Evolutionary conservation across 441 rosid genomes (phyloP).

Genomic region (Gossypium davidsonii): DNA sequence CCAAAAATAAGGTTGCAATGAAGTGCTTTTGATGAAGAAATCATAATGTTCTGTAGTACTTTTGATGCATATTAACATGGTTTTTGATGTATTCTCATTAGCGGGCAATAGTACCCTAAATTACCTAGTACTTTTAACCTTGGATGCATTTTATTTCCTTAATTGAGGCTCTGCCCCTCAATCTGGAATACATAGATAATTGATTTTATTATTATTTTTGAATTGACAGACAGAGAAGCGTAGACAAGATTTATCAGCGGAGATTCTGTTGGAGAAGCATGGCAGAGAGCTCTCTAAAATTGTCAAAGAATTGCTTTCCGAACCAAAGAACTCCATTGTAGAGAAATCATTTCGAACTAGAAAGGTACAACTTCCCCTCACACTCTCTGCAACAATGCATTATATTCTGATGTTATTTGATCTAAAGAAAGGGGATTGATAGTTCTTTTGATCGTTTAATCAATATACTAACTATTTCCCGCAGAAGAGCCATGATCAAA

Average conservation of each 20-base stretch:
- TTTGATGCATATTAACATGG: background rate
- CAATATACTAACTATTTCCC: constrained; percentile 4
- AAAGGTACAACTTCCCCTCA: constrained; percentile 39
- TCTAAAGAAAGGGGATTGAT: background rate
- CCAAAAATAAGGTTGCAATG: background rate
- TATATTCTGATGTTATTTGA: background rate
- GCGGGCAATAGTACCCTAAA: background rate
- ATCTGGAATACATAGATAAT: background rate
- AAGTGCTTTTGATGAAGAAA: background rate
- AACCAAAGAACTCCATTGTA: constrained; percentile 30
- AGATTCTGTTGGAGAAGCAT: constrained; percentile 60
- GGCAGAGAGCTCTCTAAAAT: constrained; percentile 55
- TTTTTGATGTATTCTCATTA: background rate
- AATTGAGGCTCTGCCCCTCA: background rate
- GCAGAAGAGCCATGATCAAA: constrained; percentile 70
- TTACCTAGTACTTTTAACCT: background rate
- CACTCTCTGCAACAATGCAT: background rate
- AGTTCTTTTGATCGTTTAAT: background rate
- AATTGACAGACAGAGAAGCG: constrained; percentile 67
- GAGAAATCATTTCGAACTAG: constrained; percentile 41
- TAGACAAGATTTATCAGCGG: constrained; percentile 56
- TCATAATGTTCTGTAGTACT: background rate
- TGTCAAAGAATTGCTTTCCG: constrained; percentile 56
- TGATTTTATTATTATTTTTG: constrained; percentile 11
- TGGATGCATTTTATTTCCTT: background rate